These are phyloP conservation scores for Phytophthora macrochlamydospora DNA, from an alignment of 352 stramenopile genomes.

Conservation along the genomic window DNA sequence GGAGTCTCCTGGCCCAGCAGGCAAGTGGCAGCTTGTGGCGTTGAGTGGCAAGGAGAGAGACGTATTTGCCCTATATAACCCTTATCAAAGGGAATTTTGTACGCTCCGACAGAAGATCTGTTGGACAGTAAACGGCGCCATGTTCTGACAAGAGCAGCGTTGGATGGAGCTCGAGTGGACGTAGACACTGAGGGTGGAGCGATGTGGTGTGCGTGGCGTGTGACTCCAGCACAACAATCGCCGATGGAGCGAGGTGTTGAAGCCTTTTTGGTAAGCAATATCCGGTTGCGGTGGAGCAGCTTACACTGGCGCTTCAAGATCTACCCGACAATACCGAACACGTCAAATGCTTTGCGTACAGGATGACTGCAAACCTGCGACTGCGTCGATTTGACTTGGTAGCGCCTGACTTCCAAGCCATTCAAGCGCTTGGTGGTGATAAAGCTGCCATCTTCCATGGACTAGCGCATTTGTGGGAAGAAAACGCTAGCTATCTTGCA, in stretches of 20 bases:
- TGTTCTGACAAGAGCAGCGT: conserved; percentile 58
- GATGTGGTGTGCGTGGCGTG: conserved; percentile 55
- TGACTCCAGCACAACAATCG: conserved; percentile 47
- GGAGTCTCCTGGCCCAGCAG: conserved; percentile 48
- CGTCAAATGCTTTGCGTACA: conserved; percentile 78
- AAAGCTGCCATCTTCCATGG: conserved; percentile 82
- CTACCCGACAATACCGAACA: conserved; percentile 66
- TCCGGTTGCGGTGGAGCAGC: conserved; percentile 51
- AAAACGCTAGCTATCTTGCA: conserved; percentile 59
- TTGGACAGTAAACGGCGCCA: conserved; percentile 62
- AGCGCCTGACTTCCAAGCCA: conserved; percentile 51
- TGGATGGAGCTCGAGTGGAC: conserved; percentile 36
- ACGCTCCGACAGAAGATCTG: conserved; percentile 51
- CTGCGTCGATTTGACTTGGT: conserved; percentile 61
- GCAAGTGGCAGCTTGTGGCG: conserved; percentile 68
- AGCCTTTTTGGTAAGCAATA: conserved; percentile 75
- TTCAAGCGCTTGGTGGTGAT: conserved; percentile 62
- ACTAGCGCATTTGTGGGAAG: conserved; percentile 69
- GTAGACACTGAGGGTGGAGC: conserved; percentile 48
- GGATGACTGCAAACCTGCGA: conserved; percentile 73
- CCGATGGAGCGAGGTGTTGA: conserved; percentile 67
- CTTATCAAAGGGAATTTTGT: conserved; percentile 79
- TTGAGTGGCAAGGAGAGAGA: conserved; percentile 51
- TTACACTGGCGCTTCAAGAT: conserved; percentile 49
- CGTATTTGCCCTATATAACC: conserved; percentile 78